Evolutionary conservation across 352 stramenopile species (phyloP).

Genomic region (Phytophthora niederhauseri): DNA sequence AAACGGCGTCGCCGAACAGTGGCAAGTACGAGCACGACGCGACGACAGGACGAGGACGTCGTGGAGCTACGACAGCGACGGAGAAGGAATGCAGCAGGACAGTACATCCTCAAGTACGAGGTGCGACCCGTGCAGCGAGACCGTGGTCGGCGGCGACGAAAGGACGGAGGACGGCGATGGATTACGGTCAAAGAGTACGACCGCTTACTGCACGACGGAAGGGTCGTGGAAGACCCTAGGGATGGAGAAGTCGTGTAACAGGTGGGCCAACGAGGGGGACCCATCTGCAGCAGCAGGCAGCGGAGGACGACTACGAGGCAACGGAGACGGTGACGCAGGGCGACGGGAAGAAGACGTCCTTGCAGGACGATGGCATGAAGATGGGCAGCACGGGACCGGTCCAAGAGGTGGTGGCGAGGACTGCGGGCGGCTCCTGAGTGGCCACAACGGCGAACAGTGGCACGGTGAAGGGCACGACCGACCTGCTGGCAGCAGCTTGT

Average conservation of each 20-base stretch:
- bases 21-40: not conserved
- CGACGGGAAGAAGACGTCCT: not conserved
- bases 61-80: slow-evolving; percentile 3
- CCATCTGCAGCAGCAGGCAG: not conserved
- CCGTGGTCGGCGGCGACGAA: too few relatives aligned
- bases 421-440: not conserved
- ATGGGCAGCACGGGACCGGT: not conserved
- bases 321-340: not conserved
- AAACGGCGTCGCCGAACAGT: slow-evolving; percentile 3
- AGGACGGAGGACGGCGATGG: too few relatives aligned
- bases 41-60: not conserved
- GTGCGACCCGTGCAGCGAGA: too few relatives aligned
- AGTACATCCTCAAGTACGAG: too few relatives aligned
- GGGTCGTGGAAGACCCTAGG: too few relatives aligned
- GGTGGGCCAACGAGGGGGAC: too few relatives aligned
- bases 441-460: not conserved
- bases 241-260: not conserved
- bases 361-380: not conserved
- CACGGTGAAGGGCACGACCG: not conserved
- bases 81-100: too few relatives aligned
- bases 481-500: not conserved
- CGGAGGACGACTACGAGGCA: not conserved
- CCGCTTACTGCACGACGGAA: too few relatives aligned
- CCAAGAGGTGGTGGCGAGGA: not conserved
- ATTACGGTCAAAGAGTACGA: too few relatives aligned